Evolutionary conservation across 495 filamentous ascomycete genomes (phyloP), one percentile per base, ranked within the genome.

Genomic region (Aspergillus asperescens): DNA sequence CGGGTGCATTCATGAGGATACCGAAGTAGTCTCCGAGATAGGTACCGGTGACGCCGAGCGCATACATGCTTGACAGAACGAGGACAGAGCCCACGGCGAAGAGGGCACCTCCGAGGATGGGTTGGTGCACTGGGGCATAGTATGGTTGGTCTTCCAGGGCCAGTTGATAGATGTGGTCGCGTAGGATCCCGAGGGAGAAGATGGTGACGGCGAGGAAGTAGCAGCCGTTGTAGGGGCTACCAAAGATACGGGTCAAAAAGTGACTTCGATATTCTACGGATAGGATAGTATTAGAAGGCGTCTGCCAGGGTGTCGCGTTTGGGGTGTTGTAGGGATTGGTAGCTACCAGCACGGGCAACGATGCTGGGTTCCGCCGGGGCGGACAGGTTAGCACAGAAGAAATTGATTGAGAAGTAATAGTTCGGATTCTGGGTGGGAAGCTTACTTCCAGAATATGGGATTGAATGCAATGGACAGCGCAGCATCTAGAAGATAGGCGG

Each of bases 11-110:
- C 93, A 97, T 94, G 56, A 98, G 76, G 64, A 98, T 97, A 31
- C 93, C 93, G 62, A 95, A 98, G 74, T 98, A 98, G 74, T 98
- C 93, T 50, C 93, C 93, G 22, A 98, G 76, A 67, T 96, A 98
- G 57, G 93, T 98, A 50, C 93, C 94, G 8, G 93, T 97, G 54
- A 98, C 77, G 38, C 93, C 93, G n/a, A 98, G 80, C 23, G 83
- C 86, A 81, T 84, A 96, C 74, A 95, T 97, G 54, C 83, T 88
- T 24, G 84, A 83, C 15, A 97, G 65, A 22, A 98, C 93, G 15
- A 98, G 81, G 48, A 87, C 69, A 62, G 95, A 96, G 38, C 93
- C 94, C 32, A 74, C 50, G 37, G 77, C 77, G 58, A 97, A 77
- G 34, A 96, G 76, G 8, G 68, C 74, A 48, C 83, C 87, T 34